These are phyloP conservation scores for Trichoderma sp. DNA, from an alignment of 2,329 filamentous ascomycete species.

Conservation along the genomic window DNA sequence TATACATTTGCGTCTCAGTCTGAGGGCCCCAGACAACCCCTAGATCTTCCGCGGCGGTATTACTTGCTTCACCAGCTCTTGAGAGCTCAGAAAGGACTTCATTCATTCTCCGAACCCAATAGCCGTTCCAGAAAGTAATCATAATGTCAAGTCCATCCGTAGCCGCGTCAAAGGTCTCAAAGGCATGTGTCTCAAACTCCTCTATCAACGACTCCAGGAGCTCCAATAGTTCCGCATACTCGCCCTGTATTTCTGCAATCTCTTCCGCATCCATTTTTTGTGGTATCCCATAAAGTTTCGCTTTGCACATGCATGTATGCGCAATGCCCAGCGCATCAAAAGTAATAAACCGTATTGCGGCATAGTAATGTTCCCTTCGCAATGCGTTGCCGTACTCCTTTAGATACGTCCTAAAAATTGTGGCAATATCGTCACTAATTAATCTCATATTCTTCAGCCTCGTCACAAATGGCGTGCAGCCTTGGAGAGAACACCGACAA, in stretches of 20 bases:
- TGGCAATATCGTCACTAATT: background rate
- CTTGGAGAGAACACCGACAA: background rate
- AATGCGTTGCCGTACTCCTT: background rate
- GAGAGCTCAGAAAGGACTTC: background rate
- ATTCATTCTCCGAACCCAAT: background rate
- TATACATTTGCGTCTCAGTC: background rate
- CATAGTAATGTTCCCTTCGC: background rate
- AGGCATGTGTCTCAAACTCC: background rate
- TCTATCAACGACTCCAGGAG: background rate
- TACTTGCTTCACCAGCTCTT: background rate
- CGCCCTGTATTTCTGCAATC: background rate
- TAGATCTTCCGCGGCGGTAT: background rate
- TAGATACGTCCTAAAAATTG: background rate
- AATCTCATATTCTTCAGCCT: background rate
- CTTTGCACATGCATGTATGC: background rate
- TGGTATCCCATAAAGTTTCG: fast-evolving
- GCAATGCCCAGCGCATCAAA: background rate
- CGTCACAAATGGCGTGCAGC: background rate
- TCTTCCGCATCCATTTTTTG: background rate
- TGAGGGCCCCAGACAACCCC: background rate
- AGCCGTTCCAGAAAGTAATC: background rate
- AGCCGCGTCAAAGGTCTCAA: background rate
- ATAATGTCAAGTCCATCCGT: background rate
- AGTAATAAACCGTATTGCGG: background rate
- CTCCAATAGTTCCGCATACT: background rate